Percentiles rank a stretch among this genome's conserved stretches.
These are phyloP conservation scores for Aspergillus nanangensis DNA, from an alignment of 495 filamentous ascomycete species.

Conservation along the genomic window DNA sequence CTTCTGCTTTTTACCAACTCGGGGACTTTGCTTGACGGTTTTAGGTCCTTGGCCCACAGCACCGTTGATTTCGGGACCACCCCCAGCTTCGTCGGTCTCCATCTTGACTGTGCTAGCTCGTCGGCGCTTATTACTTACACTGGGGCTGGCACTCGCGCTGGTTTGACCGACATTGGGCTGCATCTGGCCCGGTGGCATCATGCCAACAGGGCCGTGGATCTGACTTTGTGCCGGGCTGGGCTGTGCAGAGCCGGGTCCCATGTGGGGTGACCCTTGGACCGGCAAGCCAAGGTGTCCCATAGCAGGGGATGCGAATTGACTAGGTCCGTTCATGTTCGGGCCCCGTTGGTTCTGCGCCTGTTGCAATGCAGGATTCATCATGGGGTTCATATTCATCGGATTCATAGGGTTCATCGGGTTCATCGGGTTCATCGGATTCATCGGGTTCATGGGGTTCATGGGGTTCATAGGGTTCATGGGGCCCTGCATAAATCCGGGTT, in stretches of 20 bases:
- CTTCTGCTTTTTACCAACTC: constrained; percentile 54
- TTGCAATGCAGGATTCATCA: constrained; percentile 30
- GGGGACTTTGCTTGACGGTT: constrained; percentile 56
- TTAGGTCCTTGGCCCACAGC: constrained; percentile 27
- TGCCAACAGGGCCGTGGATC: constrained; percentile 45
- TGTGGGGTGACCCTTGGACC: constrained; percentile 40
- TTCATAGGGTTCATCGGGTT: constrained; percentile 10
- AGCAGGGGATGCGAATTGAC: constrained; percentile 49
- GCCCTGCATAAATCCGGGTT: constrained; percentile 22
- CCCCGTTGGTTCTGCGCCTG: constrained; percentile 30
- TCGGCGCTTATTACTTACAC: constrained; percentile 71
- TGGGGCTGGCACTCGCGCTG: constrained; percentile 83
- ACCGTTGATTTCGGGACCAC: constrained; percentile 46
- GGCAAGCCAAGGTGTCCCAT: constrained; percentile 47
- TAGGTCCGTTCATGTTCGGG: constrained; percentile 27
- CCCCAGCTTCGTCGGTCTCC: constrained; percentile 61
- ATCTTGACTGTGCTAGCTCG: constrained; percentile 72
- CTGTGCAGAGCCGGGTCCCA: constrained; percentile 38
- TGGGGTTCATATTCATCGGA: not conserved
- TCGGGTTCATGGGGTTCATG: constrained; percentile 18
- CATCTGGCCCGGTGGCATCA: constrained; percentile 70
- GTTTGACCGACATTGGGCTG: constrained; percentile 57
- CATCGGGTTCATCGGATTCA: constrained; percentile 28
- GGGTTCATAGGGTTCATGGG: constrained; percentile 26
- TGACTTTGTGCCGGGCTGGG: constrained; percentile 43